A percentile compares a stretch with the other conserved stretches of the same genome.
These are phyloP conservation scores for Cladosporium sp. DNA, from an alignment of 2,329 filamentous ascomycete genomes.

Conservation along the genomic window DNA sequence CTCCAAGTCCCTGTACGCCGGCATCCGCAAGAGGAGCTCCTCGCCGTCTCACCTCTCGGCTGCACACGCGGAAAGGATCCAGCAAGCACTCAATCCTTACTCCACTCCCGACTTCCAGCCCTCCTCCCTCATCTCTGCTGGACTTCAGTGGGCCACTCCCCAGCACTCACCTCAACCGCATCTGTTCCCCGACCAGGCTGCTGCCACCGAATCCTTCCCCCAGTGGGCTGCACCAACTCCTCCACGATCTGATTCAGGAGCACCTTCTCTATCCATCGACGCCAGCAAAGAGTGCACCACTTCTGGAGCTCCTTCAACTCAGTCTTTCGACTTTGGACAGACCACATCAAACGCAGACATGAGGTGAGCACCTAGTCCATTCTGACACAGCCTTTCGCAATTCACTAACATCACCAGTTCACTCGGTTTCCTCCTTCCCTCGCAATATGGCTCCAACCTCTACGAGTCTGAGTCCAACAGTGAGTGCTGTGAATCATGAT, in stretches of 20 bases:
- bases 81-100: constrained; percentile 5
- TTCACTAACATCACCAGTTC: constrained; percentile 22
- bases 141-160: constrained; percentile 28
- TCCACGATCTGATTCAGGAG: constrained; percentile 31
- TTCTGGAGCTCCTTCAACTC: constrained; percentile 18
- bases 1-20: constrained; percentile 8
- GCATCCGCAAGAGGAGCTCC: constrained; percentile 9
- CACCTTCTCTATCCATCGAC: constrained; percentile 29
- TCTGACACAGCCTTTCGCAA: neutral
- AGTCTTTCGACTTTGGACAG: constrained; percentile 25
- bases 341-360: constrained; percentile 29
- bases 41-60: constrained; percentile 12
- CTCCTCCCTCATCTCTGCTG: constrained; percentile 10
- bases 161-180: constrained; percentile 31
- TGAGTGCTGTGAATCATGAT: constrained; percentile 18
- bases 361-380: constrained; percentile 24
- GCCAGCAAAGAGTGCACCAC: constrained; percentile 24
- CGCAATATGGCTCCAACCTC: constrained; percentile 29
- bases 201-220: constrained; percentile 25
- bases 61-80: constrained; percentile 10
- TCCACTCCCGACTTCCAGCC: constrained; percentile 7
- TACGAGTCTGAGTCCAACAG: constrained; percentile 29
- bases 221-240: constrained; percentile 31
- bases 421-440: constrained; percentile 33
- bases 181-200: constrained; percentile 20